phyloP scores from a whole-genome alignment of 2,329 filamentous ascomycete species.

The Cryphonectria naterciae region DNA sequence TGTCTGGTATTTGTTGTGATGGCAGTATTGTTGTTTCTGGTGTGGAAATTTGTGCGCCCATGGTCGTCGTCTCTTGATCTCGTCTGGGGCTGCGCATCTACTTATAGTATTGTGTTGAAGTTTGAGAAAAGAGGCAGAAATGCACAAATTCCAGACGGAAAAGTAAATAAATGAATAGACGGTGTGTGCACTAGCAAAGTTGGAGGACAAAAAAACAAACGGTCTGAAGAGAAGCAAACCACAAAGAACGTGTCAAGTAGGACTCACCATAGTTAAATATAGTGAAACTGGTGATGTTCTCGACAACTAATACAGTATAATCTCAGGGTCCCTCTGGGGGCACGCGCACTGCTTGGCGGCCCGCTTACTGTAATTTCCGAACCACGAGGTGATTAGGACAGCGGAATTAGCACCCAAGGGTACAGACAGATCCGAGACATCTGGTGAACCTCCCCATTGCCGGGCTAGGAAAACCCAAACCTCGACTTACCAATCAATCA shows the following conservation, averaged over 20 bases:
- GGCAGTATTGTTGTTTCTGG: slow-evolving; percentile 5
- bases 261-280: not conserved
- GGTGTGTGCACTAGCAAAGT: not conserved
- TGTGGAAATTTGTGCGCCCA: slow-evolving; percentile 9
- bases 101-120: not conserved
- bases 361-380: not conserved
- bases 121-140: not conserved
- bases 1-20: not conserved
- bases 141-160: not conserved
- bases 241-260: not conserved
- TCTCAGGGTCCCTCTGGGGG: not conserved
- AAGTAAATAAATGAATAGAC: not conserved
- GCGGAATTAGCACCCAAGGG: not conserved
- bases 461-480: not conserved
- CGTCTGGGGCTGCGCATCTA: not conserved
- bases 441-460: not conserved
- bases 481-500: not conserved
- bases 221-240: not conserved
- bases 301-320: not conserved
- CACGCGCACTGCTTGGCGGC: not conserved
- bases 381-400: not conserved
- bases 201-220: not conserved
- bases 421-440: not conserved
- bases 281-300: not conserved
- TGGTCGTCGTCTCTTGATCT: not conserved